These are phyloP conservation scores for Boletus coccyginus DNA, from an alignment of 768 basidiomycete genomes.

Conservation along the genomic window DNA sequence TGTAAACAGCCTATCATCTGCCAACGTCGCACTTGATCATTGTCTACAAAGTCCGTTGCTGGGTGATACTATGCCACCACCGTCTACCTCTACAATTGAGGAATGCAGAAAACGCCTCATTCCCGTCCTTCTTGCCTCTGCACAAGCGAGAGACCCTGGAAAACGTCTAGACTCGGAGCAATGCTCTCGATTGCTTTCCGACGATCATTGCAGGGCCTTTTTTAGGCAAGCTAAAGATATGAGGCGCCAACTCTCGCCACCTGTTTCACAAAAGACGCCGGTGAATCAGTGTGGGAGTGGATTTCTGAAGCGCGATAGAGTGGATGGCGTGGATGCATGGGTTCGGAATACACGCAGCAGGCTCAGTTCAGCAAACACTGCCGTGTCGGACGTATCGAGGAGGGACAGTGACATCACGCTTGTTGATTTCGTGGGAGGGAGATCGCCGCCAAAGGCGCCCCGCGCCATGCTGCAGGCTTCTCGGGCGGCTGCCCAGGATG, in stretches of 20 bases:
- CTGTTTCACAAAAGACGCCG: conserved; percentile 3
- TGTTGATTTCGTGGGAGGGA: conserved; percentile 13
- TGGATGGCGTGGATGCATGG: conserved; percentile 12
- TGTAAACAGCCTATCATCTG: conserved; percentile 8
- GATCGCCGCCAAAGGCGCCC: conserved; percentile 20
- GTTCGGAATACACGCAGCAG: conserved; percentile 16
- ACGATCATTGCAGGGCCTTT: conserved; percentile 22
- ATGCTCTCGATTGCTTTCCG: conserved; percentile 27
- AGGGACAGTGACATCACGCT: conserved; percentile 27
- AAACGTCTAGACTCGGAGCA: conserved; percentile 14
- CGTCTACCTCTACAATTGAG: conserved; percentile 19
- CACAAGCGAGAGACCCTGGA: conserved; percentile 14
- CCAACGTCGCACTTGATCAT: conserved; percentile 1
- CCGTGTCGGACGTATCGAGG: conserved; percentile 14
- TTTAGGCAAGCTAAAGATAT: conserved; percentile 25
- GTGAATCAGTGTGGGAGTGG: not conserved
- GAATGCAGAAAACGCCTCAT: conserved; percentile 25
- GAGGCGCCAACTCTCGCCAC: conserved; percentile 20
- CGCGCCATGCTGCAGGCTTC: conserved; percentile 19
- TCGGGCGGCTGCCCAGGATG: not conserved
- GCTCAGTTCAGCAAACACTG: conserved; percentile 12
- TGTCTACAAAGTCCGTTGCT: not conserved
- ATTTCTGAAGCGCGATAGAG: conserved; percentile 10
- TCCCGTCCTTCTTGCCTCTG: conserved; percentile 23
- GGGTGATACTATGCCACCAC: conserved; percentile 6